Evolutionary conservation across 192 early-diverging fungal genomes (phyloP), one percentile per base, ranked within the genome.

Genomic region (Allomyces javanicus): DNA sequence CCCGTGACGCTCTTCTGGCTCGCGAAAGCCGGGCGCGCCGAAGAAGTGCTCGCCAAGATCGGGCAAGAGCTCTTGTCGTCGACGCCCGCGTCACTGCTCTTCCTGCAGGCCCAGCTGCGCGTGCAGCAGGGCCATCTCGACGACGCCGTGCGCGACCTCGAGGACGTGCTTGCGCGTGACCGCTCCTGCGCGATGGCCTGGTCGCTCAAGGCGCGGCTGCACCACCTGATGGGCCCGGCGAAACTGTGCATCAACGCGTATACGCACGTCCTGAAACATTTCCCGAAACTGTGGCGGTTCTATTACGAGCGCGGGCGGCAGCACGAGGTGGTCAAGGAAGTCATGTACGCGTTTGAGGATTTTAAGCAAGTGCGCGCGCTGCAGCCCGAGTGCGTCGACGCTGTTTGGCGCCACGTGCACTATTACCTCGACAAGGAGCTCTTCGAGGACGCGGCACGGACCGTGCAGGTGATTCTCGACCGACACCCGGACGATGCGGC

Each of bases 381-480:
- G 12, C 50, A 58, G 21, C 50, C 50, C 12, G 50, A 58, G 50
- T 58, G 50, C 50, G 21, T 14, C 50, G 50, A 58, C 3, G 50
- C 50, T 0, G 21, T 58, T n/a, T 58, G 50, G 50, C 50, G 50
- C 1, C 50, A 58, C 21, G 50, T n/a, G 50, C 50, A 58, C 14
- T 58, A 58, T 58, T 58, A 58, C 50, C 50, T 58, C 17, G 50
- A 58, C 50, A 58, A 58, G 50, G 50, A 58, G 50, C 50, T 58
- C 50, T 58, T 17, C 17, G 50, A 58, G 21, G 50, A 58, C 21
- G 50, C 50, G 50, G 17, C 21, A 5, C 21, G 17, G 17, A 58
- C 50, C 50, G 21, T 58, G 3, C 50, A 58, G 21, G 50, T 58
- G 2, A 58, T 58, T 21, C 17, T 58, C 12, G 50, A 58, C 21